Evolutionary conservation across 23 red algal species (phyloP).

Genomic region (Agarophyton chilense): DNA sequence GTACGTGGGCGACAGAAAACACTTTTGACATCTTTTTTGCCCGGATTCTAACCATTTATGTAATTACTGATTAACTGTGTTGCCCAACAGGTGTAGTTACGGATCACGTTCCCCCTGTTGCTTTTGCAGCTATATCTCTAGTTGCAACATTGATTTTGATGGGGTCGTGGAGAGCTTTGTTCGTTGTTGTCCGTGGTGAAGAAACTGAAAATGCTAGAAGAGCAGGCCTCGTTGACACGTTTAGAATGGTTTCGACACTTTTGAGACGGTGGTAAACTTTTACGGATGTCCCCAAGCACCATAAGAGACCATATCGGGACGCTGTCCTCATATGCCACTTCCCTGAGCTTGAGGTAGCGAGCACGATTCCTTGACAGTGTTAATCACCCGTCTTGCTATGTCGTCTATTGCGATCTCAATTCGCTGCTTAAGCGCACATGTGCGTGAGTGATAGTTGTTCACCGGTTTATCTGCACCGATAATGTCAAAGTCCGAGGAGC

Average conservation of each 20-base stretch:
- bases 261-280: constrained; percentile 72
- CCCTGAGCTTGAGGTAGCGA: neutral
- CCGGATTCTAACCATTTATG: neutral
- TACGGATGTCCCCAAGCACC: neutral
- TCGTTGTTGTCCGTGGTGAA: constrained; percentile 61
- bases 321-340: neutral
- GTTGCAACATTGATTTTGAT: constrained; percentile 73
- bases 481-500: constrained; percentile 54
- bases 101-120: constrained; percentile 66
- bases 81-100: constrained; percentile 47
- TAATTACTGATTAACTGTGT: neutral
- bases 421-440: constrained; percentile 54
- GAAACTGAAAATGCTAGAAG: constrained; percentile 56
- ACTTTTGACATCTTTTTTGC: neutral
- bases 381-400: constrained; percentile 42
- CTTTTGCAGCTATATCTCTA: constrained; percentile 67
- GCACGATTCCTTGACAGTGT: constrained; percentile 42
- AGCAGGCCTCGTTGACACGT: constrained; percentile 59
- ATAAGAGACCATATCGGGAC: neutral
- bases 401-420: constrained; percentile 60
- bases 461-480: constrained; percentile 28
- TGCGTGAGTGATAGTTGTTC: constrained; percentile 62
- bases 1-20: constrained; percentile 12
- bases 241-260: constrained; percentile 81
- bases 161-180: constrained; percentile 69